A percentile compares a stretch with the other conserved stretches of the same genome.
Evolutionary conservation across 768 basidiomycete species (phyloP).

Genomic region (Agrocybe chaxingu): DNA sequence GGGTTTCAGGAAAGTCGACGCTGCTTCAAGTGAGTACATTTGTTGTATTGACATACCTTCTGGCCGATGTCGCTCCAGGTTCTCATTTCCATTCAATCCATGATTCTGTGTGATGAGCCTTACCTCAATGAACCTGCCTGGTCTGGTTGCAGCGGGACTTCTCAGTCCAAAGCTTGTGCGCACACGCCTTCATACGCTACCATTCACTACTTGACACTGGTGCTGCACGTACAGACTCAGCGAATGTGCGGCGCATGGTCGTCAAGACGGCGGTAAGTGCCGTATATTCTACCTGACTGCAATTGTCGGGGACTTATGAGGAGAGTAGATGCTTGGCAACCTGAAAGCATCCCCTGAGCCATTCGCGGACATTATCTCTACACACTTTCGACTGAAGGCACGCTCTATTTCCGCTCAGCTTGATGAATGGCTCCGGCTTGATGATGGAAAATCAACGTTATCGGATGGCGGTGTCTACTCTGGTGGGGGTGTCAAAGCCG

Average conservation of each 20-base stretch:
- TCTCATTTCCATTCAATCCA: constrained; percentile 91
- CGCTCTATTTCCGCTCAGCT: constrained; percentile 66
- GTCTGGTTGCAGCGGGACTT: constrained; percentile 69
- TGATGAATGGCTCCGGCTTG: constrained; percentile 71
- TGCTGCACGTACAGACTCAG: constrained; percentile 58
- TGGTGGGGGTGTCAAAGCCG: constrained; percentile 20
- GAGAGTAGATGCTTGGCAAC: constrained; percentile 74
- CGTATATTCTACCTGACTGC: not conserved
- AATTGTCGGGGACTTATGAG: too few relatives aligned
- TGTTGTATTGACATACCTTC: not conserved
- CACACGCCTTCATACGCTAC: constrained; percentile 3
- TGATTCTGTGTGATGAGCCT: constrained; percentile 94
- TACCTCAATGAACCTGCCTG: constrained; percentile 93
- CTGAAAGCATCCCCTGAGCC: constrained; percentile 80
- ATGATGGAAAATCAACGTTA: constrained; percentile 64
- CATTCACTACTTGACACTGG: not conserved
- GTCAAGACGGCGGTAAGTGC: constrained; percentile 75
- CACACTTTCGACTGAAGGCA: constrained; percentile 88
- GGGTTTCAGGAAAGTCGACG: constrained; percentile 88
- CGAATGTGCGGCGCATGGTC: constrained; percentile 91
- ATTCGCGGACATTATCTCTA: constrained; percentile 82
- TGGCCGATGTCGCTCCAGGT: constrained; percentile 68
- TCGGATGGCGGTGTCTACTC: constrained; percentile 51
- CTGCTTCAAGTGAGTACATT: constrained; percentile 64
- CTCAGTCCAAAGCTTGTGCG: constrained; percentile 76